Evolutionary conservation across 306 rosid species (phyloP), one percentile per base, ranked within the genome.

Genomic region (Mucuna pruriens): DNA sequence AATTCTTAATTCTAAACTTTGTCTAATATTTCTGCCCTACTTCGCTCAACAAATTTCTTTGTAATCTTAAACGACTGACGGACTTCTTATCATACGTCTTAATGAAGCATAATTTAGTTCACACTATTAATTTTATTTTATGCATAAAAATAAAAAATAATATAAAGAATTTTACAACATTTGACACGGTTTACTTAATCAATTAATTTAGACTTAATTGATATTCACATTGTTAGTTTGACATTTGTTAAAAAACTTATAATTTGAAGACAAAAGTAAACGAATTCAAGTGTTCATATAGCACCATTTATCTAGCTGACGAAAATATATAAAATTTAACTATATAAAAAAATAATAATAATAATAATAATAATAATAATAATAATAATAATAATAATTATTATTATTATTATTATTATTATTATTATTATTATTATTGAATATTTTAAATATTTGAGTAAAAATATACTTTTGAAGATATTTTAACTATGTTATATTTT

Each of bases 151-250:
- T n/a, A n/a, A n/a, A n/a, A n/a, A n/a, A n/a, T n/a, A n/a, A n/a
- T n/a, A n/a, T n/a, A n/a, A n/a, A n/a, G n/a, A n/a, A n/a, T n/a
- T n/a, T n/a, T n/a, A n/a, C n/a, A n/a, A n/a, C n/a, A n/a, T n/a
- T n/a, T n/a, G n/a, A n/a, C n/a, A n/a, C n/a, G n/a, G n/a, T n/a
- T n/a, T n/a, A n/a, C n/a, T n/a, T n/a, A n/a, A n/a, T n/a, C n/a
- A n/a, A n/a, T n/a, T n/a, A n/a, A n/a, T n/a, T n/a, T n/a, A n/a
- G n/a, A n/a, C n/a, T n/a, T n/a, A n/a, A n/a, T n/a, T n/a, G n/a
- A n/a, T n/a, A n/a, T n/a, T 29, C 36, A 49, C 81, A 80, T 52
- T 62, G 23, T 23, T 46, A 72, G 74, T 62, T 80, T 72, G 77
- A 58, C 52, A 48, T 61, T 61, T 42, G 23, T 31, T 70, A 15